These are phyloP conservation scores for Penicillium argentinense DNA, from an alignment of 495 filamentous ascomycete genomes.

Conservation along the genomic window DNA sequence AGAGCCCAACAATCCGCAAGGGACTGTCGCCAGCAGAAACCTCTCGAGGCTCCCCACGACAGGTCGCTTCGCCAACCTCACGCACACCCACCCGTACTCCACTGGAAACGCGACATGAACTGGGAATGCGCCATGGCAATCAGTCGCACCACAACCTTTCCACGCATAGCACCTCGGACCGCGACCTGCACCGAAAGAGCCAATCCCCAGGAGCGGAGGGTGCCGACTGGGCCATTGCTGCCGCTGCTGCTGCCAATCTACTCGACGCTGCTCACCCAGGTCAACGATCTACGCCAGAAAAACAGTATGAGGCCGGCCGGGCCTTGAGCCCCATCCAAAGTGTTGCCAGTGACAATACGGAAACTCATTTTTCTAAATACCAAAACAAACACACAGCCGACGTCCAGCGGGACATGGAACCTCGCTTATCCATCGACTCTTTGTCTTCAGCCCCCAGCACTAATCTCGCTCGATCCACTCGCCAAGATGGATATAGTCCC, in stretches of 20 bases:
- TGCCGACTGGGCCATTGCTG: conserved; percentile 46
- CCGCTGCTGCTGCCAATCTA: conserved; percentile 45
- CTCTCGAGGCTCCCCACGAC: conserved; percentile 50
- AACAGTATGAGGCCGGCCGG: conserved; percentile 58
- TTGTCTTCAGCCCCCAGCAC: conserved; percentile 56
- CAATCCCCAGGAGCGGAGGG: conserved; percentile 48
- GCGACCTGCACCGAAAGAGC: conserved; percentile 44
- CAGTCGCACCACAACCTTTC: conserved; percentile 56
- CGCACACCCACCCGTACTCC: conserved; percentile 55
- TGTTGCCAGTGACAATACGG: conserved; percentile 69
- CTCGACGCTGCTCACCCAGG: conserved; percentile 38
- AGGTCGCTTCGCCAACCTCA: conserved; percentile 52
- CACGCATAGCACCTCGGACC: conserved; percentile 51
- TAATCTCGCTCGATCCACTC: conserved; percentile 50
- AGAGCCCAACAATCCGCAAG: conserved; percentile 45
- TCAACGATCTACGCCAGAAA: conserved; percentile 33
- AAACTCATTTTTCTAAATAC: conserved; percentile 19
- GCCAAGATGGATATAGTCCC: conserved; percentile 52
- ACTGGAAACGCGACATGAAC: conserved; percentile 46
- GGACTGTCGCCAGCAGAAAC: conserved; percentile 51
- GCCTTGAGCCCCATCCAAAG: conserved; percentile 85
- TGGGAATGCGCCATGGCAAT: conserved; percentile 59
- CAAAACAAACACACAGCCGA: conserved; percentile 6
- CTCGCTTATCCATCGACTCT: conserved; percentile 50
- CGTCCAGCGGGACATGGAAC: conserved; percentile 34